phyloP scores from a whole-genome alignment of 2,329 filamentous ascomycete genomes.

The Daldinia eschscholtzii region DNA sequence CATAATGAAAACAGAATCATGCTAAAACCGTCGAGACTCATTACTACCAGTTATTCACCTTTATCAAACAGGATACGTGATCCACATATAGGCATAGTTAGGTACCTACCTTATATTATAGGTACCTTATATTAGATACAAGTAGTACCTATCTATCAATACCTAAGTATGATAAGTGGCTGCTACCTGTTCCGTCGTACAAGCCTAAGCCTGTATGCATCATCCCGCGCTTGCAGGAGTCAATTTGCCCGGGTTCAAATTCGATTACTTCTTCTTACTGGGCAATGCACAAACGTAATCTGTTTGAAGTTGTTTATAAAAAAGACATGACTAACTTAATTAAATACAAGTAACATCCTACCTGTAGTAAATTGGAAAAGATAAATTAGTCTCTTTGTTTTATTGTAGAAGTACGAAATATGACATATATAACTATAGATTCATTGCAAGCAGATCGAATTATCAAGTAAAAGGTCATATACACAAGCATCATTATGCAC shows the following conservation, averaged over 20 bases:
- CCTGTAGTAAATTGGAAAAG: too few species aligned
- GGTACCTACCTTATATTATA: background rate
- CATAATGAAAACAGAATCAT: background rate
- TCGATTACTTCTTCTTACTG: background rate
- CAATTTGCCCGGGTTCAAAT: slow-evolving; percentile 1
- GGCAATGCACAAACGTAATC: background rate
- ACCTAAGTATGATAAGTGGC: too few species aligned
- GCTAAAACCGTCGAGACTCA: too few species aligned
- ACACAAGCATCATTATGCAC: background rate
- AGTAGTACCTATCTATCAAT: background rate
- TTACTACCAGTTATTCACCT: too few species aligned
- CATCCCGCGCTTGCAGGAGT: slow-evolving; percentile 22
- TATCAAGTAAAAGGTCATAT: background rate
- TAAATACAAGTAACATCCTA: too few species aligned
- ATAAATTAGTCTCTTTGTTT: too few species aligned
- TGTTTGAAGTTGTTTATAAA: background rate
- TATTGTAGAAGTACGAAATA: too few species aligned
- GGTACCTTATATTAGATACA: background rate
- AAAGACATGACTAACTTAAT: too few species aligned
- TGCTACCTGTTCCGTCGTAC: slow-evolving; percentile 4
- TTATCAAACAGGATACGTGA: too few species aligned
- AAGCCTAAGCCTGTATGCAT: slow-evolving; percentile 4
- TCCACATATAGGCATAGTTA: background rate
- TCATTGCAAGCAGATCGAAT: background rate
- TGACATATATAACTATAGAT: background rate